Evolutionary conservation across 345 rosid species (phyloP).

Genomic region (Lepidium aucheri): DNA sequence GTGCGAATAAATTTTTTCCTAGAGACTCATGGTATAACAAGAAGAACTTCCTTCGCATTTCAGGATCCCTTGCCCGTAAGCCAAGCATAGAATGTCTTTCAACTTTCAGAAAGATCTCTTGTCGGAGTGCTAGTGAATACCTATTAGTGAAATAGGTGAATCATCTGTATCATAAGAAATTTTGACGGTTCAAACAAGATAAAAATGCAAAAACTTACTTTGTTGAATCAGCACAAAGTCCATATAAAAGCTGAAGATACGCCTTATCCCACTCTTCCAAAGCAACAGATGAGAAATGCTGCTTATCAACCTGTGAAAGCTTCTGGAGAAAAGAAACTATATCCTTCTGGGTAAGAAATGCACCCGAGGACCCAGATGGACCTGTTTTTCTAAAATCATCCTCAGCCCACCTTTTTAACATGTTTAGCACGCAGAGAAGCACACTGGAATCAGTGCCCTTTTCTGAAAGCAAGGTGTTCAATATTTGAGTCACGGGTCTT

Average conservation of each 20-base stretch:
- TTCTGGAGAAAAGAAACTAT: slow-evolving; percentile 74
- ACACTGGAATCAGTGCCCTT: slow-evolving; percentile 84
- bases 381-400: slow-evolving; percentile 57
- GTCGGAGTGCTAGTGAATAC: slow-evolving; percentile 52
- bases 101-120: slow-evolving; percentile 91
- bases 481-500: slow-evolving; percentile 55
- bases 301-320: slow-evolving; percentile 91
- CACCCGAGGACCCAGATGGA: slow-evolving; percentile 34
- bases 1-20: slow-evolving; percentile 58
- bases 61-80: slow-evolving; percentile 91
- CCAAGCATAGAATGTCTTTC: slow-evolving; percentile 97
- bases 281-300: slow-evolving; percentile 52
- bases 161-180: slow-evolving; percentile 2
- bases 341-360: slow-evolving; percentile 67
- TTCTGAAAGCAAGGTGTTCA: slow-evolving; percentile 77
- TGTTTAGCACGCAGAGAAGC: slow-evolving; percentile 78
- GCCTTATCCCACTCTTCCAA: slow-evolving; percentile 86
- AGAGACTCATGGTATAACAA: slow-evolving; percentile 77
- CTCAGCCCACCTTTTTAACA: slow-evolving; percentile 80
- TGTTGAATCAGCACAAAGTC: slow-evolving; percentile 73
- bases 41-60: slow-evolving; percentile 74
- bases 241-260: slow-evolving; percentile 89
- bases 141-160: slow-evolving; percentile 41
- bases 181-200: background rate
- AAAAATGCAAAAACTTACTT: slow-evolving; percentile 42